Conservation (phyloP, 2,329 filamentous ascomycete species). For the Aspergillus japonicus region DNA sequence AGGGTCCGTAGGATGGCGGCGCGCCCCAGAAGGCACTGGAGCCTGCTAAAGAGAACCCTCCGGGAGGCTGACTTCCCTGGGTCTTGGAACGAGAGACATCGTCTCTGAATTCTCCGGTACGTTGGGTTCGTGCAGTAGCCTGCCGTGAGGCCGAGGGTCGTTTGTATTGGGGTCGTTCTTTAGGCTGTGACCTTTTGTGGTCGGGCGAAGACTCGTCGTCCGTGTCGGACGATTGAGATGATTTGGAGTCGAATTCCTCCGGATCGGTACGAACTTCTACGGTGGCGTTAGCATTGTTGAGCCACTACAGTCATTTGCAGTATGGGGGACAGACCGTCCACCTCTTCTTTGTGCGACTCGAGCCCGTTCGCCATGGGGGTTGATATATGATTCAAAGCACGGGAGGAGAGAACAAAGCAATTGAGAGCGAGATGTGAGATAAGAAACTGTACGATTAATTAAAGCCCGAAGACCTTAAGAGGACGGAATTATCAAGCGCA, state of each 20-base stretch:
- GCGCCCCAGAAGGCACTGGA: neutral
- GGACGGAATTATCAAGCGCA: neutral
- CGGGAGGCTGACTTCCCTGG: neutral
- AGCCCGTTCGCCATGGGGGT: neutral
- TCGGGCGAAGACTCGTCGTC: neutral
- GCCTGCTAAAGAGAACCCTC: neutral
- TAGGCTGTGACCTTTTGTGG: neutral
- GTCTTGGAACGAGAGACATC: neutral
- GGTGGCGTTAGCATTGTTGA: neutral
- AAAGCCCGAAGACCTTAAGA: neutral
- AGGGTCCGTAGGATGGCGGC: neutral
- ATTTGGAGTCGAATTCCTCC: neutral
- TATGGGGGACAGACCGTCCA: neutral
- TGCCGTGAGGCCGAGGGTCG: neutral
- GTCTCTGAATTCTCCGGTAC: neutral
- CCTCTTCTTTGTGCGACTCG: neutral
- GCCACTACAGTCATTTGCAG: neutral
- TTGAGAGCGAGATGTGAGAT: neutral
- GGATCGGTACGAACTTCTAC: neutral
- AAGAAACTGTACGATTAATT: neutral
- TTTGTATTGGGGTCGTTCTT: neutral
- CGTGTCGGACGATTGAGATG: neutral
- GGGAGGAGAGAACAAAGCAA: too few relatives aligned
- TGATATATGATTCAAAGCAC: neutral
- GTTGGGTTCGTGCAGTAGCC: neutral